A percentile compares a stretch with the other conserved stretches of the same genome.
These are phyloP conservation scores for Metschnikowia gelsemii DNA, from an alignment of 805 yeast genomes.

Conservation along the genomic window DNA sequence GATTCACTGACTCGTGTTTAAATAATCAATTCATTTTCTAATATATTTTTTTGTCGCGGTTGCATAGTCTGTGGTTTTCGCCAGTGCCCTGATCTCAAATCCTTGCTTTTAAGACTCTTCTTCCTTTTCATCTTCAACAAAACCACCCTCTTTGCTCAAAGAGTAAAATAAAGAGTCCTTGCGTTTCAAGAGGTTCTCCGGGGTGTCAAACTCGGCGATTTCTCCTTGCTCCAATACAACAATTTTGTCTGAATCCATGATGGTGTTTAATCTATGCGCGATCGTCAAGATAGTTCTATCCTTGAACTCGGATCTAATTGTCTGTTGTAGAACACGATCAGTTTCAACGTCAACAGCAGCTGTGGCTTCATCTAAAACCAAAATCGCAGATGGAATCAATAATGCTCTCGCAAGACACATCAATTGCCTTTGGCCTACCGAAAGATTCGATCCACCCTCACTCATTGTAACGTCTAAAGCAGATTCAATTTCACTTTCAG, in stretches of 20 bases:
- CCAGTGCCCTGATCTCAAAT: too few species aligned
- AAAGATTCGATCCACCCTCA: conserved; percentile 50
- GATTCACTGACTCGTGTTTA: too few species aligned
- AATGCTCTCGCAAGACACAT: conserved; percentile 82
- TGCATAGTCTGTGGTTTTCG: too few species aligned
- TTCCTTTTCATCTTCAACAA: conserved; percentile 29
- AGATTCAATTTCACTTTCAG: conserved; percentile 23
- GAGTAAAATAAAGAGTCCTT: conserved; percentile 73
- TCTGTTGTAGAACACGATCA: conserved; percentile 71
- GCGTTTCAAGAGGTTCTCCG: conserved; percentile 62
- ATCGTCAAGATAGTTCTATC: conserved; percentile 79
- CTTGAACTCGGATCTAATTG: conserved; percentile 71
- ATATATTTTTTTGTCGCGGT: too few species aligned
- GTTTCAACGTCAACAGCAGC: conserved; percentile 89
- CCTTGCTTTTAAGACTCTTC: conserved; percentile 5
- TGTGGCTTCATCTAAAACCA: conserved; percentile 82
- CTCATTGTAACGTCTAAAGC: conserved; percentile 35
- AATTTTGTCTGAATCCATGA: conserved; percentile 76
- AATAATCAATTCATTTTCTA: too few species aligned
- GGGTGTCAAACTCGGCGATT: conserved; percentile 75
- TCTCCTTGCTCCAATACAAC: conserved; percentile 73
- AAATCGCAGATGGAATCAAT: conserved; percentile 54
- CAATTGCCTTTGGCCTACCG: conserved; percentile 54
- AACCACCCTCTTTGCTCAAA: conserved; percentile 80
- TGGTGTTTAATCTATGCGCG: conserved; percentile 82